Evolutionary conservation across 495 filamentous ascomycete genomes (phyloP).

Genomic region (Zalerion maritima): DNA sequence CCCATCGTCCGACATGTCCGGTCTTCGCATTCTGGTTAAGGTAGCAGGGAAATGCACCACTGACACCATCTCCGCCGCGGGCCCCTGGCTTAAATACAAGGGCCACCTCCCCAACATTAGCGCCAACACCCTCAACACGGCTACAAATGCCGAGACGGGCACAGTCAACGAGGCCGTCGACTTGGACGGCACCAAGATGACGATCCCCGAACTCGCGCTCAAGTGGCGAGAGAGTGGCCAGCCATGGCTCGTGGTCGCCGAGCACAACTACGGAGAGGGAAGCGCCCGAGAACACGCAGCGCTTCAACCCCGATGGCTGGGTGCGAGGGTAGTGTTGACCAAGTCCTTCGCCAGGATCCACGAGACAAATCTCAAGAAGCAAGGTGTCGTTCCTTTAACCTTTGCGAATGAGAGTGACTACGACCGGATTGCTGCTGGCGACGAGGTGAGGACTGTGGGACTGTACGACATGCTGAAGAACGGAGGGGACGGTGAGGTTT

Average conservation of each 20-base stretch:
- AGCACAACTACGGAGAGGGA: slow-evolving; percentile 97
- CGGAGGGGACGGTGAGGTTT: slow-evolving; percentile 69
- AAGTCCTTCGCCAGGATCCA: slow-evolving; percentile 95
- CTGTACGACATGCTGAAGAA: slow-evolving; percentile 64
- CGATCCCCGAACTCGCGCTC: slow-evolving; percentile 73
- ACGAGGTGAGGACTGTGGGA: slow-evolving; percentile 67
- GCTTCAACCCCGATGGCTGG: slow-evolving; percentile 88
- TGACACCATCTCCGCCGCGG: slow-evolving; percentile 94
- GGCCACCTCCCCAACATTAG: slow-evolving; percentile 95
- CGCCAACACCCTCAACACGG: slow-evolving; percentile 90
- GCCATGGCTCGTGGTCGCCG: slow-evolving; percentile 85
- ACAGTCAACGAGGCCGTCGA: slow-evolving; percentile 89
- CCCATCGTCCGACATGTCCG: slow-evolving; percentile 55
- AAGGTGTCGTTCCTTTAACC: slow-evolving; percentile 86
- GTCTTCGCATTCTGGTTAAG: slow-evolving; percentile 76
- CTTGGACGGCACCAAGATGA: slow-evolving; percentile 45
- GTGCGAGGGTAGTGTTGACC: slow-evolving; percentile 70
- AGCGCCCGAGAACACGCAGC: slow-evolving; percentile 91
- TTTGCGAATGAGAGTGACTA: slow-evolving; percentile 84
- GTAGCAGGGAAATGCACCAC: slow-evolving; percentile 96
- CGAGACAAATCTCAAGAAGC: slow-evolving; percentile 98
- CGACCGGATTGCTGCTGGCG: slow-evolving; percentile 62
- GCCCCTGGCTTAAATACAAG: slow-evolving; percentile 98
- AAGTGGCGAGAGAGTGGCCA: slow-evolving; percentile 59
- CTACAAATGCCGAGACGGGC: slow-evolving; percentile 77